Base-by-base conservation (phyloP, 139 green algal species). In the Chlamydomonas eustigma region DNA sequence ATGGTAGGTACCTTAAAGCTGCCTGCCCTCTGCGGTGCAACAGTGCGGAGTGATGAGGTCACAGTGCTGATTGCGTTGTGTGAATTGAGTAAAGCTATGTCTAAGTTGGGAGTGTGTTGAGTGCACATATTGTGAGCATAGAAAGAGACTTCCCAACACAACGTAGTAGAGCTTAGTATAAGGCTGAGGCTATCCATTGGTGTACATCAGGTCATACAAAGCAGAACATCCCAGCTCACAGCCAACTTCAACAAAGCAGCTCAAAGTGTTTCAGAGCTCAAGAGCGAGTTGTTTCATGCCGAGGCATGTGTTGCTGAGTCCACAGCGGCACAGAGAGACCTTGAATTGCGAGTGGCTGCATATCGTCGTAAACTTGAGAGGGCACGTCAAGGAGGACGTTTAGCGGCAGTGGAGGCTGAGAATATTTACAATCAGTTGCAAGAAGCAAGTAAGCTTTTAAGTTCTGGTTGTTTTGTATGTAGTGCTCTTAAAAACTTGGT, bases 181-280 rank as follows among this genome's bases (percentile, higher is more conserved):
- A n/a, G n/a, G n/a, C n/a, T n/a, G n/a, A n/a, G n/a, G n/a, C n/a
- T n/a, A n/a, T n/a, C n/a, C n/a, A n/a, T n/a, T n/a, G n/a, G n/a
- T n/a, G n/a, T n/a, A n/a, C n/a, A n/a, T n/a, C 78, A 83, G 78
- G 1, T 52, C 5, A 6, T 84, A 36, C 51, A 78, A 1, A 69
- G 71, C 1, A 31, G 79, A 3, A 37, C 32, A 8, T 18, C 39
- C 0, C 74, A 78, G 31, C 64, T 84, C 28, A 30, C 64, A 8
- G 4, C 24, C 1, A 51, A 35, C n/a, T 39, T 77, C 38, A 78
- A 76, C 34, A 35, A 8, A 0, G 74, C 69, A 22, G 37, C 77
- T n/a, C 32, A 65, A 1, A 74, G 76, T 37, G 64, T 80, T 6
- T 33, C 80, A 31, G 67, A 31, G 1, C 58, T 82, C 36, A 33